Evolutionary conservation across 495 filamentous ascomycete species (phyloP).

Genomic region (Penicillium lagena): DNA sequence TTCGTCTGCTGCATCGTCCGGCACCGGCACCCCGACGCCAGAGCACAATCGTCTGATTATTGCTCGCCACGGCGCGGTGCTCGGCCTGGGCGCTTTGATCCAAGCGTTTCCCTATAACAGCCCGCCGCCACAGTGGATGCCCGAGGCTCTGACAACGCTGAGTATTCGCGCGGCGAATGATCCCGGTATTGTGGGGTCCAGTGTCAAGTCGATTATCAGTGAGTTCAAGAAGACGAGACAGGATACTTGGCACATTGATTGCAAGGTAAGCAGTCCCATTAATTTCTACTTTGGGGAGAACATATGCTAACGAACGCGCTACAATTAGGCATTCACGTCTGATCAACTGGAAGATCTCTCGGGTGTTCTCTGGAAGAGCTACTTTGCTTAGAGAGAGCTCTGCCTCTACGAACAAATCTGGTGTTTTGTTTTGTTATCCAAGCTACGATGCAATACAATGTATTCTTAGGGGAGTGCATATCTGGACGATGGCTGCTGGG

Average conservation of each 20-base stretch:
- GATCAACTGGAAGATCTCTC: conserved; percentile 95
- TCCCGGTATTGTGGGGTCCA: conserved; percentile 89
- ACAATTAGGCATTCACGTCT: conserved; percentile 70
- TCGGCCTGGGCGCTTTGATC: conserved; percentile 85
- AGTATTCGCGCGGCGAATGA: conserved; percentile 82
- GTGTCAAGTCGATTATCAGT: conserved; percentile 90
- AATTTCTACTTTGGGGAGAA: no score
- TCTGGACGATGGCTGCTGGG: no score
- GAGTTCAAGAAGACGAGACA: conserved; percentile 99
- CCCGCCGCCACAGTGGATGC: conserved; percentile 90
- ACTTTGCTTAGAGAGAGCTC: conserved; percentile 67
- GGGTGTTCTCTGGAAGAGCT: conserved; percentile 98
- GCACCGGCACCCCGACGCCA: conserved; percentile 71
- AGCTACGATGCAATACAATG: no score
- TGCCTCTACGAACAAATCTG: not conserved
- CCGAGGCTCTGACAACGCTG: conserved; percentile 80
- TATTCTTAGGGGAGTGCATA: no score
- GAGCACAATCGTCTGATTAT: conserved; percentile 77
- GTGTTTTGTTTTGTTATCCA: not conserved
- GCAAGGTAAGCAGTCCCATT: conserved; percentile 59
- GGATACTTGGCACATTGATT: conserved; percentile 97
- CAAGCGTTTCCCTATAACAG: conserved; percentile 97
- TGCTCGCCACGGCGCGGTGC: conserved; percentile 79
- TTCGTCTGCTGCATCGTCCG: conserved; percentile 44
- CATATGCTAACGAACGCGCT: conserved; percentile 19